Evolutionary conservation across 768 basidiomycete species (phyloP), one percentile per base, ranked within the genome.

Genomic region (Leccinum subgranulosum): DNA sequence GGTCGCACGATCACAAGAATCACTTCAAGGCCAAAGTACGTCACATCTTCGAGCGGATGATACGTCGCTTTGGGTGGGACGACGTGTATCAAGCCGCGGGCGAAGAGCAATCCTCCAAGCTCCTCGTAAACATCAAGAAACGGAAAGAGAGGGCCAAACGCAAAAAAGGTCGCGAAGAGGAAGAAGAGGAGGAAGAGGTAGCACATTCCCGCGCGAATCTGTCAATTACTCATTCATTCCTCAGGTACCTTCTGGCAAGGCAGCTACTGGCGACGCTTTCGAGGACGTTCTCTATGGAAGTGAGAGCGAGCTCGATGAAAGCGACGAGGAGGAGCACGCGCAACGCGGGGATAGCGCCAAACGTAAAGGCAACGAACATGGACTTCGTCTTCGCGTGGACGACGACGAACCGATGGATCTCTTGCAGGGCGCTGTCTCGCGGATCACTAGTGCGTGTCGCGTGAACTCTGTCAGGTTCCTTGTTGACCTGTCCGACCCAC

Each of bases 1-100:
- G 97, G 94, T 92, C 93, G 6, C 94, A 97, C 68, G 95, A 98
- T 68, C 96, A 98, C 75, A 96, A 96, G 71, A 98, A 98, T 66
- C 97, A 98, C 69, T 98, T 99, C 85, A 98, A 98, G 73, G 79
- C 83, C 51, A 98, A 98, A 77, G 94, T 97, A 23, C 86, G 93
- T 46, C 95, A 98, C 72, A 94, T 98, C 62, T 95, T 98, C 65
- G 96, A 98, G 77, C 85, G 96, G 49, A 87, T 98, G 84, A 81
- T 98, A 62, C 79, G 96, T 60, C 83, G 94, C 60, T 97, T 97
- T 67, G 88, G 86, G 0, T 97, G 85, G 81, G 86, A 94, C 41
- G 88, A 88, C 46, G 84, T 99, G 2, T 84, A 90, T 67, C 77
- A 84, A 33, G 86, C 82, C 66, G 82, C 85, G 2, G 83, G 83